Conservation (phyloP, 495 filamentous ascomycete genomes). For the Geoglossum glabrum region DNA sequence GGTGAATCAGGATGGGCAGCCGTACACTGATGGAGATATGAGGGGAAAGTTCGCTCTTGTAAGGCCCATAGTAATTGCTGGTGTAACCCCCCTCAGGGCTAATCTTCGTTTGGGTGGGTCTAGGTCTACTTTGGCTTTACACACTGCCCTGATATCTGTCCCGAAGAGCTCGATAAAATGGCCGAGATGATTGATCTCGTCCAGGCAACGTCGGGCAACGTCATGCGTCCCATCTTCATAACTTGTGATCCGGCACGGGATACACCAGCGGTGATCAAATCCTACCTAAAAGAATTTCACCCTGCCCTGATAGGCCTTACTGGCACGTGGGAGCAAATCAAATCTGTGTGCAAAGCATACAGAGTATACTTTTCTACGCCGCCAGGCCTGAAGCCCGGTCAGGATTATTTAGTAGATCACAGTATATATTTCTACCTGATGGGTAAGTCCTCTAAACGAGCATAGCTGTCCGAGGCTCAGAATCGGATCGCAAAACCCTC, state of each 20-base stretch:
- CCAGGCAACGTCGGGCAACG: slow-evolving; percentile 26
- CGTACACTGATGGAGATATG: slow-evolving; percentile 56
- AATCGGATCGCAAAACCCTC: background rate
- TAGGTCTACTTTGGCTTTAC: slow-evolving; percentile 96
- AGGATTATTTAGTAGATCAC: slow-evolving; percentile 96
- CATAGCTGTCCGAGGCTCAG: slow-evolving; percentile 4
- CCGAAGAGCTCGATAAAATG: slow-evolving; percentile 98
- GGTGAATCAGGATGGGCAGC: slow-evolving; percentile 58
- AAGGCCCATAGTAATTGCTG: slow-evolving; percentile 14
- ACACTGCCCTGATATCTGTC: slow-evolving; percentile 96
- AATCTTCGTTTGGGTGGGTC: background rate
- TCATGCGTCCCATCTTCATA: slow-evolving; percentile 65
- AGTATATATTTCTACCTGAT: slow-evolving; percentile 99
- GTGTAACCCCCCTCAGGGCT: background rate
- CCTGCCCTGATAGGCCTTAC: slow-evolving; percentile 73
- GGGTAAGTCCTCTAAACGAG: slow-evolving; percentile 30
- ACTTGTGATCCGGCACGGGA: slow-evolving; percentile 90
- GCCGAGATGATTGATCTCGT: slow-evolving; percentile 77
- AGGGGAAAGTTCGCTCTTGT: slow-evolving; percentile 67
- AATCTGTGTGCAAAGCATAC: slow-evolving; percentile 81
- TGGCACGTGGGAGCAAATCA: slow-evolving; percentile 80
- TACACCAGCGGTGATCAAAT: slow-evolving; percentile 60
- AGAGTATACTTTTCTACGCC: slow-evolving; percentile 95
- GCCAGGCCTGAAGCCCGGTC: slow-evolving; percentile 61
- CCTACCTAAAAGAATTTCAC: slow-evolving; percentile 85